phyloP scores from a whole-genome alignment of 345 rosid species.

The Carallia brachiata region DNA sequence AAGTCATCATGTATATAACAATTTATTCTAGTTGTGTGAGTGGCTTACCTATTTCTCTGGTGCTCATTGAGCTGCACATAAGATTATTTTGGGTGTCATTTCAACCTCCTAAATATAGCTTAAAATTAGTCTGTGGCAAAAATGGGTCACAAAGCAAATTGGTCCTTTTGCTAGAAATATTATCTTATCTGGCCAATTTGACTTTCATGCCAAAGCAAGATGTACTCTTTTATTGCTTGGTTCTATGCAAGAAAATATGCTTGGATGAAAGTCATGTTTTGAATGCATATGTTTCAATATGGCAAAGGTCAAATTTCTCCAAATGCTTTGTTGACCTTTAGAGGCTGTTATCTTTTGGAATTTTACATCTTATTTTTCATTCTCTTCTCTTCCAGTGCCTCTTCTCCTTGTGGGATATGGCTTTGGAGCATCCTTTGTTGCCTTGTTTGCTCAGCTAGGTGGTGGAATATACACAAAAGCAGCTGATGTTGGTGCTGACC shows the following conservation, averaged over 20 bases:
- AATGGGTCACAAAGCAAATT: too few species aligned
- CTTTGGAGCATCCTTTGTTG: constrained; percentile 98
- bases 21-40: too few species aligned
- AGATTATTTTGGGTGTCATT: too few species aligned
- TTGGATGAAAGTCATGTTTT: not conserved
- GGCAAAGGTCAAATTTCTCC: not conserved
- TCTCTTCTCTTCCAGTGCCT: constrained; percentile 63
- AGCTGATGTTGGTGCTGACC: constrained; percentile 99
- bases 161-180: too few species aligned
- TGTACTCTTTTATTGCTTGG: not conserved
- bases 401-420: constrained; percentile 99
- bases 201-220: not conserved
- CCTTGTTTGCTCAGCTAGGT: constrained; percentile 98
- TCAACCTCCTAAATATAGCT: too few species aligned
- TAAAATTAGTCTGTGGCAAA: too few species aligned
- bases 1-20: too few species aligned
- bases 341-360: not conserved
- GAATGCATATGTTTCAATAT: not conserved
- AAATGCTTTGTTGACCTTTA: not conserved
- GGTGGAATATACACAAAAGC: constrained; percentile 99
- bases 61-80: too few species aligned
- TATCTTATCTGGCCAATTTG: not conserved
- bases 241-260: not conserved
- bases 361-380: constrained; percentile 20
- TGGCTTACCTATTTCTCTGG: too few species aligned